Base-by-base conservation (phyloP, 495 filamentous ascomycete genomes). In the Hyaloscypha hepaticicola region DNA sequence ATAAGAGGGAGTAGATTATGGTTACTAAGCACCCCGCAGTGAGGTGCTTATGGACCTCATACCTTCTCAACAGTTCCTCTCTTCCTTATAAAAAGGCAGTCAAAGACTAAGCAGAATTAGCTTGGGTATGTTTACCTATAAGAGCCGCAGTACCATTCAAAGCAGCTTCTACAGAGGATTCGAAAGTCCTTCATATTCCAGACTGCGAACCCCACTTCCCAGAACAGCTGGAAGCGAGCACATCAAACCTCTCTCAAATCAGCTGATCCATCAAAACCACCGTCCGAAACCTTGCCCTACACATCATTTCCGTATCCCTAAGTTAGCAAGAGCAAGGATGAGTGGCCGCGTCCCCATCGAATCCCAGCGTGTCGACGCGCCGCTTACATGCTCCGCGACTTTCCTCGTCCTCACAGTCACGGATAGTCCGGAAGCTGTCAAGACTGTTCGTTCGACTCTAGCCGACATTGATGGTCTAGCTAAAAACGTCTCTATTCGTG, bases 401-500 rank as follows among this genome's bases (percentile, higher is more conserved):
- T 85, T 85, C 64, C 77, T 84, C 16, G 80, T 83, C 25, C 70
- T 84, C 21, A 71, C 77, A 0, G 70, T 80, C 52, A 77, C 72
- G 21, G 65, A 71, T 25, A 34, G 19, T 33, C 61, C 72, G 16
- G 66, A 73, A 16, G 73, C 82, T 16, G 68, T 77, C 58, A 49
- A 67, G 16, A 79, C 75, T 2, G 71, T 81, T 14, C 79, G 79
- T 38, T 79, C 77, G 0, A 75, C 79, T 8, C 72, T 85, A 21
- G 76, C 82, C 16, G 66, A 68, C 27, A 67, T 85, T 50, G 72
- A 71, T 34, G 73, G 75, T 55, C 75, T 85, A 45, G 68, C 81
- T 31, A 86, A 86, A 65, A 85, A 83, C 59, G 78, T 86, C 33
- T 67, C 78, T 7, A 78, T 85, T 38, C 81, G 83, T 34, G 82